Conservation (phyloP, 495 filamentous ascomycete genomes). For the Neurospora sp. region DNA sequence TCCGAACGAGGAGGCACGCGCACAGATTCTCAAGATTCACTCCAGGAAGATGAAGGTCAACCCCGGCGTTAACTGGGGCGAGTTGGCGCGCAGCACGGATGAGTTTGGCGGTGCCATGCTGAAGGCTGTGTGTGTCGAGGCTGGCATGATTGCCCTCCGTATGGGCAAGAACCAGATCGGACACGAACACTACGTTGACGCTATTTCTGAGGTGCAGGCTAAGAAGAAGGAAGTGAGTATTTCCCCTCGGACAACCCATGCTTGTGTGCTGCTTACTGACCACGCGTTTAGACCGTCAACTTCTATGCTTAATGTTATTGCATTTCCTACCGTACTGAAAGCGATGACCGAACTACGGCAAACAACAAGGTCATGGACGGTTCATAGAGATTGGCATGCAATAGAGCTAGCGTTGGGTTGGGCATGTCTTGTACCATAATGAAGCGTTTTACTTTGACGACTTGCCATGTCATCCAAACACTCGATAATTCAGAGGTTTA, state of each 20-base stretch:
- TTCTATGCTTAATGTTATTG: constrained; percentile 45
- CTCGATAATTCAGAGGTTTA: not conserved
- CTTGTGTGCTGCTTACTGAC: constrained; percentile 17
- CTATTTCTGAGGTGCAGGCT: constrained; percentile 90
- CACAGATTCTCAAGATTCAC: constrained; percentile 96
- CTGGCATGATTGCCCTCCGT: constrained; percentile 96
- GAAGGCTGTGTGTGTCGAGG: constrained; percentile 98
- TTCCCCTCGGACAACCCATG: not conserved
- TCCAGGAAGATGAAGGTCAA: constrained; percentile 97
- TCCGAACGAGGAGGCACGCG: constrained; percentile 96
- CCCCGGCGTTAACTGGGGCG: constrained; percentile 87
- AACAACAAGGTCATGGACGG: not conserved
- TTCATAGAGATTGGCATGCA: constrained; percentile 10
- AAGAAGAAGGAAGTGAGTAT: constrained; percentile 86
- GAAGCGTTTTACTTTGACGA: not conserved
- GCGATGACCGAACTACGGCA: not conserved
- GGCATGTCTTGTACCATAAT: constrained; percentile 5
- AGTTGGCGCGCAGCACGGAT: constrained; percentile 93
- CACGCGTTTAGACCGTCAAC: constrained; percentile 41
- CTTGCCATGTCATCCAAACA: not conserved
- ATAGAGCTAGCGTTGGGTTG: constrained; percentile 1
- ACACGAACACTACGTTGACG: constrained; percentile 99
- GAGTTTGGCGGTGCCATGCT: constrained; percentile 97
- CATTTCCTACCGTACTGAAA: not conserved
- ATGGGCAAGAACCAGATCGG: constrained; percentile 88